Conservation (phyloP, 768 basidiomycete species). For the Leccinellum luteum region DNA sequence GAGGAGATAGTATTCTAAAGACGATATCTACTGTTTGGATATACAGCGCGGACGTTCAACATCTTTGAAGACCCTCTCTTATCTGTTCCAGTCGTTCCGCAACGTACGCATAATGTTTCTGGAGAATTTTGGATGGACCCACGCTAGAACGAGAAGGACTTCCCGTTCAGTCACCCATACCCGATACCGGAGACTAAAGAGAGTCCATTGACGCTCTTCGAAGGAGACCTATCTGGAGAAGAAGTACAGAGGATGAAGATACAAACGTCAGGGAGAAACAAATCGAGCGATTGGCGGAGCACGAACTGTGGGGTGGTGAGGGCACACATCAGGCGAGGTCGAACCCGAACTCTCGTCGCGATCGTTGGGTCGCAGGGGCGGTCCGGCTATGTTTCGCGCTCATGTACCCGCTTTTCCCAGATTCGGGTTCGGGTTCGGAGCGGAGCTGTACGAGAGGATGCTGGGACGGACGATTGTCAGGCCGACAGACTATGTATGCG, state of each 20-base stretch:
- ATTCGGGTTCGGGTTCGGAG: slow-evolving; percentile 82
- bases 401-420: slow-evolving; percentile 77
- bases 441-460: slow-evolving; percentile 60
- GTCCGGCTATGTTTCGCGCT: slow-evolving; percentile 79
- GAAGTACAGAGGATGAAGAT: slow-evolving; percentile 7
- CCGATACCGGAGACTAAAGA: background rate
- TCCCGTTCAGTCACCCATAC: slow-evolving; percentile 38
- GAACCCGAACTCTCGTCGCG: slow-evolving; percentile 72
- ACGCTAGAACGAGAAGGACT: slow-evolving; percentile 64
- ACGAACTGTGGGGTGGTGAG: slow-evolving; percentile 42
- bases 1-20: slow-evolving; percentile 85
- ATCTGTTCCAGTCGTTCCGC: slow-evolving; percentile 17
- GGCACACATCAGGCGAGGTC: slow-evolving; percentile 39
- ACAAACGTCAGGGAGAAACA: slow-evolving; percentile 11
- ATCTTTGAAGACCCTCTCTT: too few relatives aligned
- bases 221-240: slow-evolving; percentile 18
- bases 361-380: slow-evolving; percentile 80
- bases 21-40: slow-evolving; percentile 88
- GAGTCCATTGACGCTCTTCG: slow-evolving; percentile 3
- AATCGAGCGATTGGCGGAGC: slow-evolving; percentile 29
- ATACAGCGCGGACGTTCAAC: too few relatives aligned
- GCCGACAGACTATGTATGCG: slow-evolving; percentile 60
- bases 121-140: slow-evolving; percentile 59
- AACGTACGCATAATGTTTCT: slow-evolving; percentile 39
- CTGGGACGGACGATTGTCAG: slow-evolving; percentile 45